Evolutionary conservation across 176 grass and related monocot species (phyloP).

Genomic region (barley (Hordeum vulgare)): DNA sequence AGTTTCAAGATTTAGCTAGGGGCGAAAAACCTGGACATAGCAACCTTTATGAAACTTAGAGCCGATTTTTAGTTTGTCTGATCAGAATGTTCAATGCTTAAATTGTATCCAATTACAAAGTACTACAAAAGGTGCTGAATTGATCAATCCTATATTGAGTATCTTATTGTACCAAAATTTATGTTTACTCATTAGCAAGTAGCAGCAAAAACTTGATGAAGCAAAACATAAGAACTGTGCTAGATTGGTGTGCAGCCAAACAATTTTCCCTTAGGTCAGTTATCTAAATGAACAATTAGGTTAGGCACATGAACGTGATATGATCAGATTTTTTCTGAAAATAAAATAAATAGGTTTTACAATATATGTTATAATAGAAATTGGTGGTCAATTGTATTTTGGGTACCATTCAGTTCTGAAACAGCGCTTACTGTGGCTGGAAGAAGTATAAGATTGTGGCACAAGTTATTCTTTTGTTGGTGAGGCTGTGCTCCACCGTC

Average conservation of each 20-base stretch:
- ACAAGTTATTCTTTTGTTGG: neutral
- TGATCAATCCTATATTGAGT: neutral
- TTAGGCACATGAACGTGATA: neutral
- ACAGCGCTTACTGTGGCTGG: neutral
- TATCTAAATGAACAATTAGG: neutral
- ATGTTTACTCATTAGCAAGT: neutral
- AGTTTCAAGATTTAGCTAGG: neutral
- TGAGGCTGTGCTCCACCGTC: neutral
- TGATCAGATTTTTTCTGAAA: neutral
- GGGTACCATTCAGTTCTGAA: neutral
- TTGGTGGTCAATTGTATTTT: neutral
- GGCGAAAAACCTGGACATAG: neutral
- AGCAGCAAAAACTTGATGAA: neutral
- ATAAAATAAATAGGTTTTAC: neutral
- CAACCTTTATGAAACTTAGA: neutral
- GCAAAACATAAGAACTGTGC: neutral
- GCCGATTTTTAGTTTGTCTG: neutral
- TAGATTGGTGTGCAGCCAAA: neutral
- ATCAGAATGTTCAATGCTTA: neutral
- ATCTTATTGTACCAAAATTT: neutral
- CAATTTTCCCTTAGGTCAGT: neutral
- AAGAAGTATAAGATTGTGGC: neutral
- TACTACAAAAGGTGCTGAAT: neutral
- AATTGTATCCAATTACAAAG: neutral
- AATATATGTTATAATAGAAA: neutral